Evolutionary conservation across 345 rosid genomes (phyloP).

Genomic region (Litchi chinensis): DNA sequence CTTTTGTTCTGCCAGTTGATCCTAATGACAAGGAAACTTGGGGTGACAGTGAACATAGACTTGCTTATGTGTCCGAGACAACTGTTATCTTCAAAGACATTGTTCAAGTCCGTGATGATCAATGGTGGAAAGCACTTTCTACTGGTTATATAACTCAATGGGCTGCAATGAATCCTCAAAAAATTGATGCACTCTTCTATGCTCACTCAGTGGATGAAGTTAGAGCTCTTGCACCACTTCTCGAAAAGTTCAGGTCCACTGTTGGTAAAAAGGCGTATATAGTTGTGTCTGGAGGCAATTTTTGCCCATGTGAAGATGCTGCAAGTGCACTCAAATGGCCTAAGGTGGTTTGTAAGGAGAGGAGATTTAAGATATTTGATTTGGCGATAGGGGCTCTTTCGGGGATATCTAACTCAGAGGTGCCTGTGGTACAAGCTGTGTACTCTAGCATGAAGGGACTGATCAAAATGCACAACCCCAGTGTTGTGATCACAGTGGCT

Average conservation of each 20-base stretch:
- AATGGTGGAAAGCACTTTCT: conserved; percentile 94
- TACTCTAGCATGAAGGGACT: conserved; percentile 93
- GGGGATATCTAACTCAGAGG: conserved; percentile 77
- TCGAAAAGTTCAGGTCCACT: conserved; percentile 80
- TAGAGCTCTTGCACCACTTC: conserved; percentile 66
- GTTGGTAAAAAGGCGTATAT: conserved; percentile 91
- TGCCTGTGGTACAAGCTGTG: conserved; percentile 81
- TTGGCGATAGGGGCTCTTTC: conserved; percentile 65
- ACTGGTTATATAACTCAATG: conserved; percentile 92
- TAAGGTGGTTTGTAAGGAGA: conserved; percentile 68
- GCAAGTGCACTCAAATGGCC: conserved; percentile 80
- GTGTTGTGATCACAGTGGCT: conserved; percentile 78
- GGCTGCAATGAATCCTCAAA: conserved; percentile 97
- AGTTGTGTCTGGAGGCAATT: conserved; percentile 74
- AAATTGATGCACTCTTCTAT: conserved; percentile 87
- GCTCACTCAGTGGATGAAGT: conserved; percentile 88
- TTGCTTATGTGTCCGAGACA: conserved; percentile 94
- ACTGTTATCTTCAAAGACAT: conserved; percentile 94
- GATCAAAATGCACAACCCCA: conserved; percentile 89
- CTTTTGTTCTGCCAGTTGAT: conserved; percentile 92
- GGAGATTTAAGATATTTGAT: conserved; percentile 91
- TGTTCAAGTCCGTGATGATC: conserved; percentile 91
- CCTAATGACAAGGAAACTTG: conserved; percentile 88
- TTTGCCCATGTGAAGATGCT: conserved; percentile 88
- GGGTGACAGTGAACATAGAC: conserved; percentile 98